Evolutionary conservation across 768 basidiomycete species (phyloP), one percentile per base, ranked within the genome.

Genomic region (Pisolithus orientalis): DNA sequence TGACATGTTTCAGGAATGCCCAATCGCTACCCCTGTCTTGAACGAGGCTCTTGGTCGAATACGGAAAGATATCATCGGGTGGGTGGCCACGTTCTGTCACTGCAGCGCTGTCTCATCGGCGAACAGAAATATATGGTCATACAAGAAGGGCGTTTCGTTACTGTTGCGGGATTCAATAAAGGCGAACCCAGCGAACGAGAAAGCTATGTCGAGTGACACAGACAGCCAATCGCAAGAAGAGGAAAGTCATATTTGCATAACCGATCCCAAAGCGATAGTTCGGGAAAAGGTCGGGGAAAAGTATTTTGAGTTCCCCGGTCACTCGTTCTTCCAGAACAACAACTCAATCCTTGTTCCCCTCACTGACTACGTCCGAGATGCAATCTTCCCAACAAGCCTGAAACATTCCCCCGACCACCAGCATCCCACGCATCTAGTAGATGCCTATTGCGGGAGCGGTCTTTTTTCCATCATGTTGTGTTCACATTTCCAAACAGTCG

Each of bases 241-340:
- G 16, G 75, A 78, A 38, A 76, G 76, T 32, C 88, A 94, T 60
- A 64, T 94, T 49, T 94, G 92, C 64, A 75, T 96, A 52, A 88
- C 91, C 0, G 78, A 92, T 64, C 90, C 92, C 64, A 86, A 86
- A 53, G 81, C 75, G 11, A 82, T 75, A 9, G 83, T 95, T 1
- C 87, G 92, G 50, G 94, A 96, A 68, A 78, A 79, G 44, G 90
- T 98, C 25, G 94, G 91, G 8, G 70, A 80, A 55, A 82, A 75
- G 65, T 67, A 86, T 43, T 96, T 98, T 70, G 85, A 94, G 64
- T 94, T 90, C 69, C 80, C 76, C 21, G 90, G 85, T 6, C 84
- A 87, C 44, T 87, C 90, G 4, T 99, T 98, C 76, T 98, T 98
- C 80, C 95, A 99, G 65, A 97, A 97, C 75, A 99, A 99, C 79